Evolutionary conservation across 768 basidiomycete species (phyloP).

Genomic region (Calocera cornea): DNA sequence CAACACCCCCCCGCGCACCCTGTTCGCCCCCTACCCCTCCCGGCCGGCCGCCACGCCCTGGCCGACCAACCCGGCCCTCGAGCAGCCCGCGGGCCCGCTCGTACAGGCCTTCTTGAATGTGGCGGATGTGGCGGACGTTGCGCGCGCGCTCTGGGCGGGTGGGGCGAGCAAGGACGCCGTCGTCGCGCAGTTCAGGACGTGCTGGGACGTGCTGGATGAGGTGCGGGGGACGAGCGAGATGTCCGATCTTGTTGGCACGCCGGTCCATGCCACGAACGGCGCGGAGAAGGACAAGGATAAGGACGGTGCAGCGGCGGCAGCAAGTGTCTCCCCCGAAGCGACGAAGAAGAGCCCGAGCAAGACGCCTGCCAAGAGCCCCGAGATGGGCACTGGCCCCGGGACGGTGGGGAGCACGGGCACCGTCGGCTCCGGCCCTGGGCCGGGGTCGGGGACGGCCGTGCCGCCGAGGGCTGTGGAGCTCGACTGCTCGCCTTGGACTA

Average conservation of each 20-base stretch:
- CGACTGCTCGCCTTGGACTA: background rate
- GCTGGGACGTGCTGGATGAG: background rate
- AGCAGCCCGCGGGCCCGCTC: background rate
- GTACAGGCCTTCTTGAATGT: background rate
- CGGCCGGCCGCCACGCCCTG: background rate
- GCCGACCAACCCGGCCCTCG: background rate
- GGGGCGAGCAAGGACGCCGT: background rate
- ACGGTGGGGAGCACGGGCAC: background rate
- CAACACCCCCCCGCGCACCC: background rate
- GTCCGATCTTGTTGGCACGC: background rate
- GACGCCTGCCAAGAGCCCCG: background rate
- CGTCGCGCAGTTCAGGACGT: background rate
- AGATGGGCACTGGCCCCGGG: background rate
- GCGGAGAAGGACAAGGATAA: background rate
- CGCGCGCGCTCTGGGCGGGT: background rate
- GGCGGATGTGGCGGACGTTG: background rate
- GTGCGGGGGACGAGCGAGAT: background rate
- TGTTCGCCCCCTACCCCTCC: background rate
- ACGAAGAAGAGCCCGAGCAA: slow-evolving; percentile 1
- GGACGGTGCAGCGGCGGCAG: background rate
- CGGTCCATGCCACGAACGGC: background rate
- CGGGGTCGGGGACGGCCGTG: background rate
- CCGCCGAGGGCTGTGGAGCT: background rate
- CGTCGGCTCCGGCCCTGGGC: background rate
- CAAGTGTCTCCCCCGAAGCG: background rate